Evolutionary conservation across 495 filamentous ascomycete genomes (phyloP).

Genomic region (Penicillium paxilli): DNA sequence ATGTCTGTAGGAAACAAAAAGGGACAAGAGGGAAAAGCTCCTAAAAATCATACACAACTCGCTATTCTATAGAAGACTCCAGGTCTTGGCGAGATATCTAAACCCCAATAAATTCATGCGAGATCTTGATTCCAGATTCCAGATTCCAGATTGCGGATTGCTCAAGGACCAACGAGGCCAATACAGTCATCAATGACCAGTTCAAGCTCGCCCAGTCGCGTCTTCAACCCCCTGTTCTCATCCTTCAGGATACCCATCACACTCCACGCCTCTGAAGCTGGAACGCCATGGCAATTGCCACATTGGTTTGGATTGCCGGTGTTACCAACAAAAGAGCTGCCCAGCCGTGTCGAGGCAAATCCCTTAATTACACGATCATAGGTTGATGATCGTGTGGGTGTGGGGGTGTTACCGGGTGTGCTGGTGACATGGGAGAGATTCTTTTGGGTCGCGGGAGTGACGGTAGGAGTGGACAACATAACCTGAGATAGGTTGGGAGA

Average conservation of each 20-base stretch:
- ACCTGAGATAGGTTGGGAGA: constrained; percentile 42
- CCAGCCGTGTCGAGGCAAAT: constrained; percentile 35
- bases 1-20: neutral
- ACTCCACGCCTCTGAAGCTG: constrained; percentile 68
- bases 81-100: constrained; percentile 9
- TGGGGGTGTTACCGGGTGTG: constrained; percentile 15
- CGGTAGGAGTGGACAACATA: constrained; percentile 30
- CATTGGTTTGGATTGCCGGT: constrained; percentile 41
- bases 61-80: constrained; percentile 17
- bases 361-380: constrained; percentile 46
- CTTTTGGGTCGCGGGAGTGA: constrained; percentile 24
- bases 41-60: neutral
- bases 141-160: neutral
- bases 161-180: constrained; percentile 55
- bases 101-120: too few species aligned
- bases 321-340: constrained; percentile 33
- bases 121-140: neutral
- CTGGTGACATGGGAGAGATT: constrained; percentile 17
- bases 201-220: constrained; percentile 65
- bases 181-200: constrained; percentile 69
- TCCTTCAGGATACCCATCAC: constrained; percentile 68
- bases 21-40: neutral
- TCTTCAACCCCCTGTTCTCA: constrained; percentile 72
- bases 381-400: constrained; percentile 35
- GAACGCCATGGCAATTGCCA: constrained; percentile 59